phyloP scores from a whole-genome alignment of 2,329 filamentous ascomycete species.

The Coccinonectria pachysandricola region DNA sequence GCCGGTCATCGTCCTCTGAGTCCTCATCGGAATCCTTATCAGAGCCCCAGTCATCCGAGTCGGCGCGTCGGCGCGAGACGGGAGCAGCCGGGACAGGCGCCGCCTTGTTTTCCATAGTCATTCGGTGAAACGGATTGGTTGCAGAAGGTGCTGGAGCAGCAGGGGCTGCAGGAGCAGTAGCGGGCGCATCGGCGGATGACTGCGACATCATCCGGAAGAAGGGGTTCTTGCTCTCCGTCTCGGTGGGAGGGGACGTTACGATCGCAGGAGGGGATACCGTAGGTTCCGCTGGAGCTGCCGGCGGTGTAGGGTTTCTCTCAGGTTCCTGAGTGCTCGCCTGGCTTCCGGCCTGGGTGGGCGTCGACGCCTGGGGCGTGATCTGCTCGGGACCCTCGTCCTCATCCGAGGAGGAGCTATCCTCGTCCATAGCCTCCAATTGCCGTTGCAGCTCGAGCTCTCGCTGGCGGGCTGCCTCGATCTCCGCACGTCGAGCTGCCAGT shows the following conservation, averaged over 20 bases:
- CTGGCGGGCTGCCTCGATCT: conserved; percentile 85
- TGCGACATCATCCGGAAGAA: conserved; percentile 87
- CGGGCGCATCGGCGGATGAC: conserved; percentile 41
- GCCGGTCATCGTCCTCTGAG: conserved; percentile 54
- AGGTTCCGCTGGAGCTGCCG: conserved; percentile 28
- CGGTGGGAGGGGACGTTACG: conserved; percentile 44
- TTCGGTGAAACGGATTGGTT: conserved; percentile 94
- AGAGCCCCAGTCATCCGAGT: conserved; percentile 73
- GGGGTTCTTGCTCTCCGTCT: conserved; percentile 82
- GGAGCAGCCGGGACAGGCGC: conserved; percentile 28
- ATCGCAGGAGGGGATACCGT: conserved; percentile 40
- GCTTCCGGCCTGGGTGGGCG: conserved; percentile 42
- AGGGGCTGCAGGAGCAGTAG: conserved; percentile 30
- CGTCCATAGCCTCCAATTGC: conserved; percentile 67
- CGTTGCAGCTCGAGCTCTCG: conserved; percentile 81
- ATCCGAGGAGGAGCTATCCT: conserved; percentile 65
- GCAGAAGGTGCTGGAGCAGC: conserved; percentile 41
- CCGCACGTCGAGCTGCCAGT: conserved; percentile 74
- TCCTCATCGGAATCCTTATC: conserved; percentile 51
- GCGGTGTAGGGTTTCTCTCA: conserved; percentile 41
- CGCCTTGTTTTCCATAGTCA: conserved; percentile 54
- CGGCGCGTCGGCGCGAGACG: conserved; percentile 43
- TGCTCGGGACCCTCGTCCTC: conserved; percentile 72
- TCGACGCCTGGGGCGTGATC: conserved; percentile 52
- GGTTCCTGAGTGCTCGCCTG: conserved; percentile 44